Percentiles rank a stretch among this genome's conserved stretches.
These are phyloP conservation scores for Pleurotus tuber-regium DNA, from an alignment of 768 basidiomycete species.

Conservation along the genomic window DNA sequence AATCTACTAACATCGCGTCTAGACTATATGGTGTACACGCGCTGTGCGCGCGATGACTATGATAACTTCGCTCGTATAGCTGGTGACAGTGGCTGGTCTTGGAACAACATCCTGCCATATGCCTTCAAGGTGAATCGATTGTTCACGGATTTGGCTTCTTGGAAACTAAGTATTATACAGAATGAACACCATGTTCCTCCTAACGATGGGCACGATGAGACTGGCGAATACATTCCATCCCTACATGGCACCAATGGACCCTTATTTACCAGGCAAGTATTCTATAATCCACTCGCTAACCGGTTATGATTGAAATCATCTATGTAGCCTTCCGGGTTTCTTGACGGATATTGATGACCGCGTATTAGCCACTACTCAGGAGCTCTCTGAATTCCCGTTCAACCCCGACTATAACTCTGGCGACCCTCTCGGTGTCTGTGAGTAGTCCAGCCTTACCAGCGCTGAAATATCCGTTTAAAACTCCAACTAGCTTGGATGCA, in stretches of 20 bases:
- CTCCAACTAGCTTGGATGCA: constrained; percentile 30
- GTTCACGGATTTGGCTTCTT: background rate
- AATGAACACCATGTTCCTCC: constrained; percentile 36
- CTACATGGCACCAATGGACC: constrained; percentile 34
- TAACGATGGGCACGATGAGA: constrained; percentile 34
- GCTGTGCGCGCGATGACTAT: constrained; percentile 34
- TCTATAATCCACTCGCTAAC: constrained; percentile 18
- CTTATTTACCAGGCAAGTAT: constrained; percentile 22
- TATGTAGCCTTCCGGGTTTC: constrained; percentile 27
- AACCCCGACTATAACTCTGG: constrained; percentile 34
- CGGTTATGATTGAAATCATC: constrained; percentile 19
- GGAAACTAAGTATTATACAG: constrained; percentile 20
- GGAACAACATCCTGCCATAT: constrained; percentile 33
- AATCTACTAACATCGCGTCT: too few species aligned
- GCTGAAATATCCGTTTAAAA: too few species aligned
- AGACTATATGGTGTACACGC: constrained; percentile 25
- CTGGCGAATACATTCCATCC: constrained; percentile 33
- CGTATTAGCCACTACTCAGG: constrained; percentile 31
- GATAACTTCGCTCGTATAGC: constrained; percentile 30
- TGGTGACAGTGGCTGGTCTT: constrained; percentile 36
- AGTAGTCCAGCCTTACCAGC: too few species aligned
- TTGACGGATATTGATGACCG: constrained; percentile 28
- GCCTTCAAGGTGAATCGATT: constrained; percentile 18
- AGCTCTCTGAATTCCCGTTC: constrained; percentile 32
- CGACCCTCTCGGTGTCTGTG: constrained; percentile 29